Evolutionary conservation across 345 rosid species (phyloP), one percentile per base, ranked within the genome.

Genomic region (Pugionium dolabratum): DNA sequence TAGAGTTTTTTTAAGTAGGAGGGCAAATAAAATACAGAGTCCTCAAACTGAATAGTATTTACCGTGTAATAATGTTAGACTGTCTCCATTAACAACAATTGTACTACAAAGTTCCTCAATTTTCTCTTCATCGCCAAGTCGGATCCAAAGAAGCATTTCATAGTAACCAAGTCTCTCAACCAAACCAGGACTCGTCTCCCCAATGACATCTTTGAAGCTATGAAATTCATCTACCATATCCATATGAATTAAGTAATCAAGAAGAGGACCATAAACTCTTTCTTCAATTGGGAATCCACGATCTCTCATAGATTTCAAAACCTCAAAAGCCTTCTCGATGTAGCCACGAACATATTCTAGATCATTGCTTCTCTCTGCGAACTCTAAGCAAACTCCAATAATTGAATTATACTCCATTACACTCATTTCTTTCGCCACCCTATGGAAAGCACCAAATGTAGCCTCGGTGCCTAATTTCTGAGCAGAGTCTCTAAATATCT

Each of bases 131-230:
- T 85, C 65, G 25, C 80, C 62, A 47, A 70, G 78, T 70, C 78
- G 78, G 53, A 81, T 67, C 78, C 77, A 84, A 34, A 90, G 79
- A 75, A 83, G 79, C 92, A 94, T 90, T 82, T 94, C 96, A 68
- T 90, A 90, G 80, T 84, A 90, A 32, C 95, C 92, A 36, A 90
- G 62, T 74, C 81, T 78, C 59, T 83, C 77, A 63, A 31, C 62
- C 4, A 78, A 64, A 39, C 70, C 39, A 7, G 76, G 71, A 71
- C 72, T 73, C 48, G 67, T 68, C 41, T 82, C 87, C 60, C 62
- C 68, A 65, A 88, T 71, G 5, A 72, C 36, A 49, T 67, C 66
- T 53, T 60, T 66, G 57, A 86, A 75, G 33, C 59, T 58, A 48
- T 75, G 54, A 27, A 94, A 94, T 54, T 88, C 95, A 37, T 83